Conservation (phyloP, 768 basidiomycete genomes). For the Suillus spraguei region DNA sequence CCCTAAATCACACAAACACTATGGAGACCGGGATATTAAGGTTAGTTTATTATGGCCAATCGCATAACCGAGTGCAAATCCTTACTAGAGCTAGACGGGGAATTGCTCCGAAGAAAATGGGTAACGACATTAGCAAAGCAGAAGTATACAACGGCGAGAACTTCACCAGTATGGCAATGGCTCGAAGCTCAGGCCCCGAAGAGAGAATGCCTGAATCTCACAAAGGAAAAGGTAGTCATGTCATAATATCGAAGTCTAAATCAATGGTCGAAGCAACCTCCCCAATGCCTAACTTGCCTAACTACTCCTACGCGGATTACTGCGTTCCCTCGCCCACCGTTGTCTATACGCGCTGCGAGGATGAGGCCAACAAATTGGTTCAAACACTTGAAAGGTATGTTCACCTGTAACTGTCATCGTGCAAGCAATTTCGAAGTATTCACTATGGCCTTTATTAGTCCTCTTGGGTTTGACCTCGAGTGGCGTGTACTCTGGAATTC, state of each 20-base stretch:
- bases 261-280: conserved; percentile 9
- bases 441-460: conserved; percentile 29
- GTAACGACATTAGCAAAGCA: neutral
- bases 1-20: neutral
- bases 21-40: neutral
- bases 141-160: neutral
- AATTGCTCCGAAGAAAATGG: neutral
- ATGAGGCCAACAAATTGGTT: conserved; percentile 43
- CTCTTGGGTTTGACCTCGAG: conserved; percentile 55
- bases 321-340: conserved; percentile 31
- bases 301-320: conserved; percentile 43
- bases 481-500: conserved; percentile 43
- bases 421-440: neutral
- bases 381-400: conserved; percentile 40
- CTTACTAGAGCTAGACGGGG: neutral
- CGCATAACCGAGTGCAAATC: neutral
- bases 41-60: neutral
- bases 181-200: neutral
- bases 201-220: neutral
- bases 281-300: conserved; percentile 21
- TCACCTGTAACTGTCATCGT: neutral
- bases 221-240: conserved; percentile 4
- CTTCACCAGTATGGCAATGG: neutral
- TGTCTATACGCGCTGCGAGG: conserved; percentile 43
- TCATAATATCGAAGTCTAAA: conserved; percentile 13